A percentile compares a stretch with the other conserved stretches of the same genome.
Evolutionary conservation across 2,329 filamentous ascomycete species (phyloP).

Genomic region (Talaromyces piceae): DNA sequence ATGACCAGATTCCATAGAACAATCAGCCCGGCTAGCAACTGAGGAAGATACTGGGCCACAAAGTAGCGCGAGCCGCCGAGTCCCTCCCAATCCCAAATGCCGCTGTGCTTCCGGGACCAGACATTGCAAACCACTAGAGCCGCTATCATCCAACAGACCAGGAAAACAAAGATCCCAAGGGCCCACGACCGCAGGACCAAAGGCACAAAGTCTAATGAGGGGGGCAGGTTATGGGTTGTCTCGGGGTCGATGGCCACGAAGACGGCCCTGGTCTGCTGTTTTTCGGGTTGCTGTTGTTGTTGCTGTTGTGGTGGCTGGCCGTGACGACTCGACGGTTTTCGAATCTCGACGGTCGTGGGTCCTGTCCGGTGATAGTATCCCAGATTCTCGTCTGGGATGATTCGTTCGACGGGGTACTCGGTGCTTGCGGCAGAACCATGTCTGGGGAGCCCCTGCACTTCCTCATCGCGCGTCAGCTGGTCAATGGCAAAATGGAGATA

Average conservation of each 20-base stretch:
- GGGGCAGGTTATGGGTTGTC: conserved; percentile 38
- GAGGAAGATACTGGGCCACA: conserved; percentile 76
- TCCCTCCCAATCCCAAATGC: conserved; percentile 60
- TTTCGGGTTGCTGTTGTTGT: conserved; percentile 15
- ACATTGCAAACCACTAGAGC: conserved; percentile 66
- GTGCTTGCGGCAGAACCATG: conserved; percentile 39
- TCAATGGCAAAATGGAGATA: conserved; percentile 88
- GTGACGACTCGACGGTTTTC: conserved; percentile 27
- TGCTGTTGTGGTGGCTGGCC: conserved; percentile 20
- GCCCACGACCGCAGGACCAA: conserved; percentile 60
- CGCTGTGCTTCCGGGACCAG: conserved; percentile 56
- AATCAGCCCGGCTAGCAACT: conserved; percentile 62
- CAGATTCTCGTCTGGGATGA: conserved; percentile 42
- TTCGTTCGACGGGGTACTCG: conserved; percentile 45
- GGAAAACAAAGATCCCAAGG: conserved; percentile 52
- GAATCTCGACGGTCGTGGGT: conserved; percentile 19
- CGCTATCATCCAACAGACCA: conserved; percentile 63
- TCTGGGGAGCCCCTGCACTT: conserved; percentile 49
- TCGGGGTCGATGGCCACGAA: conserved; percentile 42
- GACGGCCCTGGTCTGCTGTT: conserved; percentile 29
- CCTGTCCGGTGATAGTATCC: conserved; percentile 33
- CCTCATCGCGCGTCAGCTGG: conserved; percentile 69
- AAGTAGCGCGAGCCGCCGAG: conserved; percentile 74
- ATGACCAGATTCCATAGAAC: conserved; percentile 72
- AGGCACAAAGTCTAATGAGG: conserved; percentile 62